Evolutionary conservation across 2,329 filamentous ascomycete species (phyloP).

Genomic region (Ophiocordyceps sinensis): DNA sequence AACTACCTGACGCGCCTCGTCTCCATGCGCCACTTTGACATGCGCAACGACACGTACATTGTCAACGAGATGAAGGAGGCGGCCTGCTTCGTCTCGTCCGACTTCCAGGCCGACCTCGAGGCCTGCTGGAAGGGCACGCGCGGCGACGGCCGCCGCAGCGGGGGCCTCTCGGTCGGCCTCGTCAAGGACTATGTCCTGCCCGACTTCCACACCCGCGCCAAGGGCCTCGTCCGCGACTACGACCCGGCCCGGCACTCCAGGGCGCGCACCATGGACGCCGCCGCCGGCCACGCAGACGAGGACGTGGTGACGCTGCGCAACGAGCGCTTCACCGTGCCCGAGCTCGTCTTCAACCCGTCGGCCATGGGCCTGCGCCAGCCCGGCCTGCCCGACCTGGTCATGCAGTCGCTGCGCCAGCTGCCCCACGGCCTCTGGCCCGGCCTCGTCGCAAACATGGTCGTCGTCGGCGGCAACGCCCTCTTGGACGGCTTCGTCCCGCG

Average conservation of each 20-base stretch:
- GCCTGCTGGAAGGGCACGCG: conserved; percentile 67
- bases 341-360: conserved; percentile 73
- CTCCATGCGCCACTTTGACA: conserved; percentile 84
- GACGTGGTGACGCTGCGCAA: conserved; percentile 80
- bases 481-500: conserved; percentile 72
- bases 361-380: conserved; percentile 77
- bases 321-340: conserved; percentile 81
- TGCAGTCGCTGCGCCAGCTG: conserved; percentile 60
- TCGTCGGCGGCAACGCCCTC: conserved; percentile 74
- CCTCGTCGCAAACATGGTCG: conserved; percentile 72
- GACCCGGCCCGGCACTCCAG: conserved; percentile 50
- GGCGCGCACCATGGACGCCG: conserved; percentile 16
- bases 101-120: conserved; percentile 69
- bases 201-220: conserved; percentile 47
- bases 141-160: conserved; percentile 38
- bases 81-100: conserved; percentile 65
- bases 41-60: conserved; percentile 85
- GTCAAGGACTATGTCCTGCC: conserved; percentile 88
- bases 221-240: conserved; percentile 64
- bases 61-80: conserved; percentile 95
- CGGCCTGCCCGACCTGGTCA: conserved; percentile 68
- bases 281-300: conserved; percentile 36
- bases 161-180: conserved; percentile 40
- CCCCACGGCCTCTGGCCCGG: conserved; percentile 76
- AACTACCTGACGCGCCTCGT: conserved; percentile 85